Evolutionary conservation across 2,329 filamentous ascomycete genomes (phyloP), one percentile per base, ranked within the genome.

Genomic region (Didymella segeticola): DNA sequence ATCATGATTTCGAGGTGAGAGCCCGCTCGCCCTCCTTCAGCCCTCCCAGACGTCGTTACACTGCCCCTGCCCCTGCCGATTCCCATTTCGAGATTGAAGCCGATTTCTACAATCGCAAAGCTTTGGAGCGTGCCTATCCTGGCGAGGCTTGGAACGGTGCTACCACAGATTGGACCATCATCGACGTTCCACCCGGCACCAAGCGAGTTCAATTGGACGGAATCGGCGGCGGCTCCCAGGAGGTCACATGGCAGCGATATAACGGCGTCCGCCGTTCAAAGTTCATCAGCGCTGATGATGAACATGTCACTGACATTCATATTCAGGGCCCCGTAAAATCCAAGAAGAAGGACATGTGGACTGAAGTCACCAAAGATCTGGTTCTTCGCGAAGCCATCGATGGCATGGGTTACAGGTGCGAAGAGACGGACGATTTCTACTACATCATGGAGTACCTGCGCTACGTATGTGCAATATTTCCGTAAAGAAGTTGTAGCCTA

Each of bases 281-380:
- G 68, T 93, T 93, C 76, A 81, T 89, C 42, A 84, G 88, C 3
- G 88, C 90, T 54, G 87, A 67, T 23, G 85, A 88, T 34, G 74
- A 78, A 37, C 77, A 74, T 50, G 72, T 75, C 76, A 77, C 68
- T 34, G 80, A 76, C 57, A 79, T 75, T 59, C 74, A 77, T 31
- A 68, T 66, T 42, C 67, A 72, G 58, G 51, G 46, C 14, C 57
- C 61, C 23, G 60, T 68, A 25, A 75, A 74, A 53, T 61, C 66
- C n/a, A 78, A 76, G 60, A 64, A 70, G 33, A 71, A 73, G 57
- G 78, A 80, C 56, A 90, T 96, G 79, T 98, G 93, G 93, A 99
- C 95, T 0, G 95, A 98, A 76, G 91, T 99, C 64, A 96, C 93
- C 38, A 96, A 96, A 77, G 93, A 96, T 63, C 78, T 98, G 29